These are phyloP conservation scores for Pleurotus djamor DNA, from an alignment of 768 basidiomycete species.

Conservation along the genomic window DNA sequence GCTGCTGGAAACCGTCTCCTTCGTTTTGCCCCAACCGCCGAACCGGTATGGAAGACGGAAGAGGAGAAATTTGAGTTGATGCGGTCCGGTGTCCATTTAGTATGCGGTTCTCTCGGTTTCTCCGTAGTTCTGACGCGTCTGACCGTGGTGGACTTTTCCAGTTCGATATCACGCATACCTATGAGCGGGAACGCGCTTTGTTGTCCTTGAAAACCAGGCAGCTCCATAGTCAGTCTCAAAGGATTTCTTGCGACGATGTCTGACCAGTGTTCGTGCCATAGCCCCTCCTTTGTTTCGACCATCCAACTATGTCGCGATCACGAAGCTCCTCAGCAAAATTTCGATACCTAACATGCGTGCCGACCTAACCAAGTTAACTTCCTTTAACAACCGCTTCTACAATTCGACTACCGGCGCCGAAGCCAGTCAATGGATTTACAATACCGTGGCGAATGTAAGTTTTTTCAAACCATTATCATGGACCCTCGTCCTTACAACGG, in stretches of 20 bases:
- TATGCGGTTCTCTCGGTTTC: background rate
- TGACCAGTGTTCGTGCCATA: background rate
- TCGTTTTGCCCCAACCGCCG: background rate
- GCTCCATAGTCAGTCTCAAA: background rate
- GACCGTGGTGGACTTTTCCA: background rate
- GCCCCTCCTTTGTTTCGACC: background rate
- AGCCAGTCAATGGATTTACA: constrained; percentile 15
- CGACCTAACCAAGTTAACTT: constrained; percentile 7
- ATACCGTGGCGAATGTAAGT: constrained; percentile 2
- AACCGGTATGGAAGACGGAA: background rate
- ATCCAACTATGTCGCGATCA: background rate
- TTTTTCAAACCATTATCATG: background rate
- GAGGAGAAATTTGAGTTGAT: background rate
- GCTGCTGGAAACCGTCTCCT: background rate
- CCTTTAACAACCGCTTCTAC: constrained; percentile 16
- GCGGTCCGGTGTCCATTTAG: background rate
- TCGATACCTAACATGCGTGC: background rate
- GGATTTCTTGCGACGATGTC: background rate
- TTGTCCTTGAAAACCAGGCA: background rate
- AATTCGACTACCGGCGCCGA: constrained; percentile 11
- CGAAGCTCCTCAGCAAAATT: background rate
- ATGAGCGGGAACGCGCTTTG: background rate
- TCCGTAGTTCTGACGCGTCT: background rate
- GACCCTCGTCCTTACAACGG: background rate
- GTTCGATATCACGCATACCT: background rate